Evolutionary conservation across 2,329 filamentous ascomycete species (phyloP).

Genomic region (Colletotrichum melonis): DNA sequence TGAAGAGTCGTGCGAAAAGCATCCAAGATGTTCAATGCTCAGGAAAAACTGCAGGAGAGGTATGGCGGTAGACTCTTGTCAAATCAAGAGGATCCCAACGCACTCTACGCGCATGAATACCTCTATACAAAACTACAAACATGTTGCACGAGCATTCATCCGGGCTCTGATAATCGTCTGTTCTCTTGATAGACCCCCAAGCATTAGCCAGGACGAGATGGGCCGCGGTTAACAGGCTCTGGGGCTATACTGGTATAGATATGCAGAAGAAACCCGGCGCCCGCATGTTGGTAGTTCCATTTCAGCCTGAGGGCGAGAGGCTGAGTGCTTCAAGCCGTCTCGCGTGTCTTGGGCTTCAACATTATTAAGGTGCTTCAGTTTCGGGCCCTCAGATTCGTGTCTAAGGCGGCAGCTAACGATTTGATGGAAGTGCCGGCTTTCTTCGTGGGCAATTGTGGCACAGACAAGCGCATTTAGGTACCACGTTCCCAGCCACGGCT

Average conservation of each 20-base stretch:
- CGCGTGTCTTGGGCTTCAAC: background rate
- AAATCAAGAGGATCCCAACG: background rate
- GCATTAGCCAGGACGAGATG: background rate
- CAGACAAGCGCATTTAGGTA: conserved; percentile 16
- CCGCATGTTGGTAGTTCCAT: background rate
- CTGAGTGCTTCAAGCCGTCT: background rate
- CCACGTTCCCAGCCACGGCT: conserved; percentile 10
- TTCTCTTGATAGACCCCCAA: conserved; percentile 2
- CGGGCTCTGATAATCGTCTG: background rate
- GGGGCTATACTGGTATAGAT: background rate
- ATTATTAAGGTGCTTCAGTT: background rate
- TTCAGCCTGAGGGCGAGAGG: background rate
- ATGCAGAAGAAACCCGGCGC: background rate
- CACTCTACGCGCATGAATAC: background rate
- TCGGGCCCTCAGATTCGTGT: conserved; percentile 8
- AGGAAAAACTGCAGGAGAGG: background rate
- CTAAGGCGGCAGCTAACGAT: conserved; percentile 28
- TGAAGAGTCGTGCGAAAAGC: background rate
- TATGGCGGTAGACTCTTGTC: background rate
- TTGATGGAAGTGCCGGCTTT: conserved; percentile 19
- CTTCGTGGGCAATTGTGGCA: conserved; percentile 9
- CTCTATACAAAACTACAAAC: conserved; percentile 1
- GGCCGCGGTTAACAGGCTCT: background rate
- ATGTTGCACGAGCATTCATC: background rate
- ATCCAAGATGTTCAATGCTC: background rate